phyloP scores from a whole-genome alignment of 129 eudicot genomes.

The Scalesia atractyloides region DNA sequence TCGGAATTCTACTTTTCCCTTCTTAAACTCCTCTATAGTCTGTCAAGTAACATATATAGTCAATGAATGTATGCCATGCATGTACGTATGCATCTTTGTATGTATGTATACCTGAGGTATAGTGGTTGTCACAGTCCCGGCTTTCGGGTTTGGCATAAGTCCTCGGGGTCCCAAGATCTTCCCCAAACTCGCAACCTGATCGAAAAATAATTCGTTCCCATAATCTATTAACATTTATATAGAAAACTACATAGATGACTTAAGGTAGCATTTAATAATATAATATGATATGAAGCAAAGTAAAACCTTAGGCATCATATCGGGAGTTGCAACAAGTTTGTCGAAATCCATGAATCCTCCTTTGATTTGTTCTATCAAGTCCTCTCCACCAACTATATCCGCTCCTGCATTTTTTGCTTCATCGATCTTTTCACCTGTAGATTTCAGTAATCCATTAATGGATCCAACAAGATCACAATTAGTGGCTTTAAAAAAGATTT shows the following conservation, averaged over 20 bases:
- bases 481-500: background rate
- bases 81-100: background rate
- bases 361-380: conserved; percentile 84
- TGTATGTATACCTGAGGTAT: conserved; percentile 63
- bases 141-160: conserved; percentile 98
- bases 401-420: conserved; percentile 98
- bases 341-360: conserved; percentile 96
- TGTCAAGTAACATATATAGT: conserved; percentile 29
- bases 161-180: conserved; percentile 94
- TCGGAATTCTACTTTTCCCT: conserved; percentile 91
- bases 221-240: background rate
- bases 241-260: background rate
- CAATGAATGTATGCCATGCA: conserved; percentile 2
- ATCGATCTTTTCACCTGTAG: conserved; percentile 87
- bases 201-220: background rate
- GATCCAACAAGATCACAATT: conserved; percentile 21
- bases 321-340: conserved; percentile 93
- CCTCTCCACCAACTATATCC: conserved; percentile 93
- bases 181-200: conserved; percentile 88
- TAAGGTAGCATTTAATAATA: background rate
- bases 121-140: conserved; percentile 90
- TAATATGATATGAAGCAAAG: background rate
- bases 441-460: conserved; percentile 9
- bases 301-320: conserved; percentile 99
- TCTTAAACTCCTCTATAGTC: conserved; percentile 91